Evolutionary conservation across 208 protist genomes (phyloP).

Genomic region (Leishmania braziliensis): DNA sequence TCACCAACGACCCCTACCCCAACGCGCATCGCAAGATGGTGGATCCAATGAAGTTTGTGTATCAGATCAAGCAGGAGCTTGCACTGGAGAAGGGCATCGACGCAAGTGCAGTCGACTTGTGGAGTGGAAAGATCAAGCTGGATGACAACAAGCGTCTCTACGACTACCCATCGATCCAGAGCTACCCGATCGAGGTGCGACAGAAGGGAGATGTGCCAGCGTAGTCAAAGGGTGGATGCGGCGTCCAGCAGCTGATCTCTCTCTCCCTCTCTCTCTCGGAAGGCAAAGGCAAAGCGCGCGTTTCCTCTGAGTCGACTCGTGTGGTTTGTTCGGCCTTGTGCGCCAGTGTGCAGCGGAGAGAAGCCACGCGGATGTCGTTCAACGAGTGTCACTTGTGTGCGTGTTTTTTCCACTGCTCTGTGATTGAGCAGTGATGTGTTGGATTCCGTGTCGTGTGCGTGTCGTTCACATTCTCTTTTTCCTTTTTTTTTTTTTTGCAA

Average conservation of each 20-base stretch:
- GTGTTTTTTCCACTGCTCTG: background rate
- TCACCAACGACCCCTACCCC: slow-evolving; percentile 88
- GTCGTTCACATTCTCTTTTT: background rate
- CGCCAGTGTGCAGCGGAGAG: background rate
- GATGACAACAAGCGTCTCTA: slow-evolving; percentile 90
- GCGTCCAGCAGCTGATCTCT: background rate
- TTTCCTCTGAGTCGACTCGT: background rate
- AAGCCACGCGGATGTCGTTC: background rate
- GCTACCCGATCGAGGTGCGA: slow-evolving; percentile 91
- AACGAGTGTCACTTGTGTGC: too few species aligned
- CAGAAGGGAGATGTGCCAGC: slow-evolving; percentile 88
- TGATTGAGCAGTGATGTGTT: background rate
- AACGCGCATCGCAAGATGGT: slow-evolving; percentile 92
- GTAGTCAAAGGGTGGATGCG: slow-evolving; percentile 18
- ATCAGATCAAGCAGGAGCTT: slow-evolving; percentile 87
- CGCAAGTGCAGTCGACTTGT: slow-evolving; percentile 74
- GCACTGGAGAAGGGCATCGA: slow-evolving; percentile 86
- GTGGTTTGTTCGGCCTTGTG: background rate
- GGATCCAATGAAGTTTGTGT: slow-evolving; percentile 90
- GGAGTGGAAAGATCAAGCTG: slow-evolving; percentile 86
- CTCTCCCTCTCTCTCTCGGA: background rate
- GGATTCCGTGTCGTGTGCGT: background rate
- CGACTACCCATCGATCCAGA: slow-evolving; percentile 90
- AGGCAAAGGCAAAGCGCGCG: too few species aligned
- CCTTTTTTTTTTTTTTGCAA: too few species aligned